Base-by-base conservation (phyloP, 192 early-diverging fungal genomes). In the Coemansia sp. region DNA sequence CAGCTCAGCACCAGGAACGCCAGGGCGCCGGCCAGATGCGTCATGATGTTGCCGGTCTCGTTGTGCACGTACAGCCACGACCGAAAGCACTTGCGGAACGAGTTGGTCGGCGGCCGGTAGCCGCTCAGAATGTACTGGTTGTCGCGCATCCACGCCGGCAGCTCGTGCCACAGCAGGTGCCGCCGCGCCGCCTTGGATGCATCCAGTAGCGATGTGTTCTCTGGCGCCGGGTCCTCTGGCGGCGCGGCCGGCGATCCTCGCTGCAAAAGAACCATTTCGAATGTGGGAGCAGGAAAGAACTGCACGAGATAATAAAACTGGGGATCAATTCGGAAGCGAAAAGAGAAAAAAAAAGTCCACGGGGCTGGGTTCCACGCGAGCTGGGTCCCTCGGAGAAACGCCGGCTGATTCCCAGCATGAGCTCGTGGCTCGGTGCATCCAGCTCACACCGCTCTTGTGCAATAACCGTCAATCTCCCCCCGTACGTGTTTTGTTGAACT, bases 21-120 rank as follows among this genome's bases (percentile, higher is more conserved):
- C 26, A 86, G 28, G 0, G 85, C 79, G 20, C 91, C 95, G 8
- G 87, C n/a, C 1, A 90, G 55, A 56, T 97, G 95, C 12, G 88
- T 82, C 79, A 88, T 89, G 47, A 97, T 88, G 66, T 97, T 97
- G 38, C 90, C 93, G 34, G 84, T 87, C 68, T 97, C 95, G 64
- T 97, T 97, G 73, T 97, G 93, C 17, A 93, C 42, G 70, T 89
- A 94, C 17, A 84, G 75, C 50, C 92, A 59, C 8, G 90, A 88
- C 14, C 80, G 69, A 27, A 89, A 53, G 68, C 93, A 97, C 50
- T 71, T 83, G 2, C 29, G 51, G 63, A 88, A 94, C 40, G 88
- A 92, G 50, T 87, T 74, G 7, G 81, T 81, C 26, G 87, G 84
- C 19, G 82, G 79, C 22, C 94, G 81, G 68, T 97, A 97, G 10